Conservation (phyloP, 805 yeast genomes). For the Teunomyces panamensis region DNA sequence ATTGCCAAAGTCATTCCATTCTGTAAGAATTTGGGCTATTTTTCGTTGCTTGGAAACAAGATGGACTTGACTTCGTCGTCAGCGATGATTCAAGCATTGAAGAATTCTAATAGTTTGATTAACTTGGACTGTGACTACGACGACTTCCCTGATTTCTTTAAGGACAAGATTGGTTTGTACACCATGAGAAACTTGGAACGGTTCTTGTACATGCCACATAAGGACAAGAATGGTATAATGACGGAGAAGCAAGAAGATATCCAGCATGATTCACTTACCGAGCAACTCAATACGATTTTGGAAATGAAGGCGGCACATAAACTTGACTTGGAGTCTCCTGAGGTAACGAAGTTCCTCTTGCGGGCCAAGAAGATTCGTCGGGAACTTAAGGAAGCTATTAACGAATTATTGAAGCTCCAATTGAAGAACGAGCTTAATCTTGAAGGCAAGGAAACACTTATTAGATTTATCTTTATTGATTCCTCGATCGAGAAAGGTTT, state of each 20-base stretch:
- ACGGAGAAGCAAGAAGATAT: constrained; percentile 7
- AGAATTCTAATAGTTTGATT: constrained; percentile 61
- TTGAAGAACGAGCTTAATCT: constrained; percentile 51
- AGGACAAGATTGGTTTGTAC: constrained; percentile 71
- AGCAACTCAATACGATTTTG: constrained; percentile 27
- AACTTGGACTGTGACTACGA: constrained; percentile 70
- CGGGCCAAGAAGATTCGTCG: constrained; percentile 26
- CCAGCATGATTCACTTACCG: constrained; percentile 35
- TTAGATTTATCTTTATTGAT: constrained; percentile 67
- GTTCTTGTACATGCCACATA: constrained; percentile 37
- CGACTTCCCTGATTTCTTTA: constrained; percentile 56
- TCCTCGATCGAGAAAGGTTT: constrained; percentile 62
- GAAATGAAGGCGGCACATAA: constrained; percentile 30
- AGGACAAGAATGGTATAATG: neutral
- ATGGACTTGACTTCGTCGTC: constrained; percentile 60
- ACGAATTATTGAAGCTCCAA: constrained; percentile 57
- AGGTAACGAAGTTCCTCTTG: constrained; percentile 26
- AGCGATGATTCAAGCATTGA: constrained; percentile 67
- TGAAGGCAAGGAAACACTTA: constrained; percentile 72
- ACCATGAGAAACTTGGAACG: constrained; percentile 80
- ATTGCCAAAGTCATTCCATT: constrained; percentile 68
- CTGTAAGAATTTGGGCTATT: constrained; percentile 62
- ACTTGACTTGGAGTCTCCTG: constrained; percentile 30
- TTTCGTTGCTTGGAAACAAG: constrained; percentile 65
- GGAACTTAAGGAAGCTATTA: constrained; percentile 33